phyloP scores from a whole-genome alignment of 352 stramenopile genomes.

The Phytophthora parvispora region DNA sequence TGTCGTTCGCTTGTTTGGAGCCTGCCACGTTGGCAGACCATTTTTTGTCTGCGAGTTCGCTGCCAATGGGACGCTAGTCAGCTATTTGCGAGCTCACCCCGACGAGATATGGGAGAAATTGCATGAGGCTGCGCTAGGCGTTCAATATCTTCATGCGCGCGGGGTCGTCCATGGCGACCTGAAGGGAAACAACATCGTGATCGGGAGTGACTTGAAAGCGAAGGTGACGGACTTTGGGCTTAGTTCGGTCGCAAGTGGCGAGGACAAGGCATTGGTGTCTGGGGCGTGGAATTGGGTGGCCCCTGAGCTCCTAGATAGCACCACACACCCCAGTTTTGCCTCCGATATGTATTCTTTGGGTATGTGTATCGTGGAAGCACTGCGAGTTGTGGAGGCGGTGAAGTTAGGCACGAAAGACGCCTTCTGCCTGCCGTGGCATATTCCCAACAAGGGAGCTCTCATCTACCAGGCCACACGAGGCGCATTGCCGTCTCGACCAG shows the following conservation, averaged over 20 bases:
- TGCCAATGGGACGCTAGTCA: conserved; percentile 18
- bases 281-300: conserved; percentile 12
- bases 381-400: conserved; percentile 12
- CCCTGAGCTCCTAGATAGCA: not conserved
- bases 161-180: conserved; percentile 10
- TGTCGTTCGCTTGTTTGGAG: conserved; percentile 24
- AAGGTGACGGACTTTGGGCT: conserved; percentile 30
- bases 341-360: conserved; percentile 13
- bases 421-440: not conserved
- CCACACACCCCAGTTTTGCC: not conserved
- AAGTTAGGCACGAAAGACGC: not conserved
- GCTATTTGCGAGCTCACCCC: conserved; percentile 13
- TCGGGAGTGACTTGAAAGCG: conserved; percentile 25
- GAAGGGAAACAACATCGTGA: conserved; percentile 23
- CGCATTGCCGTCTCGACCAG: not conserved
- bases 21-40: conserved; percentile 18
- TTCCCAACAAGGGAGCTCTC: not conserved
- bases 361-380: conserved; percentile 18
- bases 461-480: not conserved
- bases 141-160: conserved; percentile 12
- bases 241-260: conserved; percentile 7
- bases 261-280: not conserved
- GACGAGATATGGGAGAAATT: conserved; percentile 11
- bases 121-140: conserved; percentile 6
- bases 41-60: conserved; percentile 32